Base-by-base conservation (phyloP, 495 filamentous ascomycete genomes). In the Rostrohypoxylon terebratum region DNA sequence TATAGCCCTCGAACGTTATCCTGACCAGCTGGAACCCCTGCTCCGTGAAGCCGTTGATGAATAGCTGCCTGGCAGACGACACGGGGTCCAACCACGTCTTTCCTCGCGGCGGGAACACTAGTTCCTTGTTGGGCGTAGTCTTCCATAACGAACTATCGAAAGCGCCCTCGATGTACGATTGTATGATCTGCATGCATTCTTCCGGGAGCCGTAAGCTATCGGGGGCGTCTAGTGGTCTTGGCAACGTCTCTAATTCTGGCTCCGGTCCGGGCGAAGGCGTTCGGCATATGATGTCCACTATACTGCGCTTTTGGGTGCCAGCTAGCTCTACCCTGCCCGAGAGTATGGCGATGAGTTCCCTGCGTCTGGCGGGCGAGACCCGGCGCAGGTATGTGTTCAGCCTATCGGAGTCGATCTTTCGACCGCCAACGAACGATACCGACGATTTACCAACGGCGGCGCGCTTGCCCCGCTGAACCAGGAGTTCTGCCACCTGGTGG, bases 401-500 rank as follows among this genome's bases (percentile, higher is more conserved):
- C 51, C 75, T 69, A 51, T 73, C 72, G 58, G 79, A 73, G 42
- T 79, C 80, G 59, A 79, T 79, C 67, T 81, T 83, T 69, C 81
- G 81, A 66, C 83, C 82, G 65, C 82, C 79, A 23, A 84, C 81
- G 68, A 83, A 84, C 28, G 77, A 79, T 75, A 83, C 83, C 45
- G 83, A 80, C 66, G 81, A 78, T 21, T 74, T 74, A 20, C 72
- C 72, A 8, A 55, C 67, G 13, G 72, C 72, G 42, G 72, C 72
- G n/a, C 72, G 62, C 1, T 44, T 50, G 14, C 58, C 50, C 33
- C 63, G 67, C 51, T 74, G 71, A 44, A 62, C 61, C n/a, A 73
- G 62, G 23, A 73, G 65, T 57, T 73, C 71, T 9, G 66, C 72
- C 23, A 68, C 72, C 48, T 74, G 67, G 58, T 68, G 67, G 38